Evolutionary conservation across 805 yeast species (phyloP), one percentile per base, ranked within the genome.

Genomic region (Candida awuae): DNA sequence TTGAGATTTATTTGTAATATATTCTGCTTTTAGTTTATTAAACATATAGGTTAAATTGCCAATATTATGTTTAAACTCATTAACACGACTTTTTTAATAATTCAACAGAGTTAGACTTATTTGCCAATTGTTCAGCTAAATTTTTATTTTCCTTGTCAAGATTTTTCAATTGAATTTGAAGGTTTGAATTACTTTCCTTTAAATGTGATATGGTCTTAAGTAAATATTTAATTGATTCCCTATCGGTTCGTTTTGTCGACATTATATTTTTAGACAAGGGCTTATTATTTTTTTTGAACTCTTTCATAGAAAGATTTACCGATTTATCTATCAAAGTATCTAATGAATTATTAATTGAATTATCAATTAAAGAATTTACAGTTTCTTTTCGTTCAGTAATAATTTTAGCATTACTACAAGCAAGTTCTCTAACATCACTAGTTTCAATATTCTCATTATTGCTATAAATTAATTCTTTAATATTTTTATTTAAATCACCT

Each of bases 191-290:
- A 2, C 32, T 29, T 25, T 33, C 31, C 21, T 30, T 43, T 8
- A 49, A 31, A 28, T 42, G 44, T 16, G 44, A 34, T 12, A 53
- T 45, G 7, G 52, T 46, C 14, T 42, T 43, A 4, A 53, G 31
- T 16, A 53, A 33, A 31, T 52, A 47, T 14, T 51, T 49, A 35
- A 53, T 41, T 1, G 54, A 48, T 2, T 39, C 35, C 8, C 35
- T 40, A 25, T 45, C 48, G 2, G 29, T 10, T 27, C 30, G n/a
- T 27, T 22, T 17, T 30, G 20, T 26, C 33, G 25, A 6, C 15
- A 15, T 17, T 29, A 19, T 4, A 29, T 20, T 20, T 23, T 28
- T 28, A 10, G 16, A 22, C 14, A 6, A 32, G 12, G 22, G n/a
- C n/a, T n/a, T n/a, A n/a, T n/a, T n/a, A n/a, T n/a, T n/a, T n/a